These are phyloP conservation scores for Phialocephala subalpina DNA, from an alignment of 2,329 filamentous ascomycete genomes.

Conservation along the genomic window DNA sequence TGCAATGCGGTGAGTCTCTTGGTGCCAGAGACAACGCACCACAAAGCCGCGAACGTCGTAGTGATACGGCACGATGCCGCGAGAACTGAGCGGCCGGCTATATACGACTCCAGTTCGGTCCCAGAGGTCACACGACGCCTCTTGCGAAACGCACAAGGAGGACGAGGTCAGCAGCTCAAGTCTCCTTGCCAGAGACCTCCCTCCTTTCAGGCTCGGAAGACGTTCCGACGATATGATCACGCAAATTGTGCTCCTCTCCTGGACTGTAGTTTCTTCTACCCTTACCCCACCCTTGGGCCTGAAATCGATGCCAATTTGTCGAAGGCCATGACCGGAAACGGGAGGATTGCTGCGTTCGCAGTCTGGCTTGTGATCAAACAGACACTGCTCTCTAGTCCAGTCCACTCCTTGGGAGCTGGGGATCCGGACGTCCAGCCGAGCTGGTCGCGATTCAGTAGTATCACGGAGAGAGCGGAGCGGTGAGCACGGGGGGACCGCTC, in stretches of 20 bases:
- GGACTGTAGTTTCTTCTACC: not conserved
- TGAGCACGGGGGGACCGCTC: slow-evolving; percentile 1
- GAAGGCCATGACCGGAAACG: not conserved
- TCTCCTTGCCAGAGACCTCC: not conserved
- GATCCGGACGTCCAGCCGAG: slow-evolving; percentile 8
- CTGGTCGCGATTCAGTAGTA: not conserved
- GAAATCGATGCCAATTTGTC: slow-evolving; percentile 8
- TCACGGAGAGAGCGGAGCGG: slow-evolving; percentile 15
- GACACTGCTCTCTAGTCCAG: slow-evolving; percentile 6
- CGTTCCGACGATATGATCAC: slow-evolving; percentile 6
- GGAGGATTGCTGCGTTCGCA: slow-evolving; percentile 15
- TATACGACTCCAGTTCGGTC: slow-evolving; percentile 1
- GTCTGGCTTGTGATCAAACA: slow-evolving; percentile 19
- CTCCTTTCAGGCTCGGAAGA: not conserved
- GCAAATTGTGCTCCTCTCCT: not conserved
- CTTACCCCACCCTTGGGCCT: slow-evolving; percentile 8
- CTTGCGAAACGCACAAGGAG: not conserved
- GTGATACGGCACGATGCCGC: not conserved
- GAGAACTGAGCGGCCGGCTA: slow-evolving; percentile 11
- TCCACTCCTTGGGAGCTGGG: not conserved
- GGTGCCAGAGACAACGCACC: not conserved
- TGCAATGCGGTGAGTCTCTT: slow-evolving; percentile 1
- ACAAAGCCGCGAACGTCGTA: not conserved
- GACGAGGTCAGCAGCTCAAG: slow-evolving; percentile 3
- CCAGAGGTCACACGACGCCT: slow-evolving; percentile 8